phyloP scores from a whole-genome alignment of 495 filamentous ascomycete genomes.

The Aspergillus carlsbadensis region DNA sequence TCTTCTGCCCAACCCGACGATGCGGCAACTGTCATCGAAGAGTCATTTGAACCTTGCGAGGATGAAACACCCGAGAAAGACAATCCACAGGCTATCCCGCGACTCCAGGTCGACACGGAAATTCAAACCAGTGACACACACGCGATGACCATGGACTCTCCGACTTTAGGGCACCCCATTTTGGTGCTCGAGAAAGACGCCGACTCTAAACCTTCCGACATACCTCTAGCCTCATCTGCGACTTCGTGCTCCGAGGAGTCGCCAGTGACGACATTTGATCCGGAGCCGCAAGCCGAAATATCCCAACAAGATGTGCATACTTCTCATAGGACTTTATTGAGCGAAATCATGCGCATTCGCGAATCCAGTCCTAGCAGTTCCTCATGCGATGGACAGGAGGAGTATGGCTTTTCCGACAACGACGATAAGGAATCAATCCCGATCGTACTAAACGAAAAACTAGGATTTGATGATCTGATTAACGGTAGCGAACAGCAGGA shows the following conservation, averaged over 20 bases:
- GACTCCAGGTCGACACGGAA: constrained; percentile 33
- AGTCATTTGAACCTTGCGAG: constrained; percentile 15
- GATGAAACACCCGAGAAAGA: constrained; percentile 9
- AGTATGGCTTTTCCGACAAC: constrained; percentile 50
- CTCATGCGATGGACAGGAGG: constrained; percentile 53
- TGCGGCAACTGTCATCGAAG: constrained; percentile 31
- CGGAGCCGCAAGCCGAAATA: constrained; percentile 65
- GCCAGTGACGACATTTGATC: constrained; percentile 67
- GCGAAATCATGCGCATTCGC: constrained; percentile 52
- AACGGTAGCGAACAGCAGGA: constrained; percentile 34
- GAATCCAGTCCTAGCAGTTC: constrained; percentile 45
- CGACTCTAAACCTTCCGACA: constrained; percentile 46
- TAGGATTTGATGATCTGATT: constrained; percentile 36
- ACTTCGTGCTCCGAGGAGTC: constrained; percentile 51
- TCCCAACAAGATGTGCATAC: constrained; percentile 29
- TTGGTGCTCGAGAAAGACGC: constrained; percentile 21
- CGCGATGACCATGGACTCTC: constrained; percentile 55
- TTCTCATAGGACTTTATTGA: constrained; percentile 47
- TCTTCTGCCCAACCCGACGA: constrained; percentile 24
- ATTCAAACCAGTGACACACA: constrained; percentile 7
- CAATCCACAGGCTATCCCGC: constrained; percentile 18
- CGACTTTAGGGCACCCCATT: constrained; percentile 66
- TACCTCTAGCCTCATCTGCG: constrained; percentile 40
- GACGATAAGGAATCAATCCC: constrained; percentile 60
- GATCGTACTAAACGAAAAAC: constrained; percentile 55